These are phyloP conservation scores for Pascua guehoae DNA, from an alignment of 1,284 basidiomycete species.

Conservation along the genomic window DNA sequence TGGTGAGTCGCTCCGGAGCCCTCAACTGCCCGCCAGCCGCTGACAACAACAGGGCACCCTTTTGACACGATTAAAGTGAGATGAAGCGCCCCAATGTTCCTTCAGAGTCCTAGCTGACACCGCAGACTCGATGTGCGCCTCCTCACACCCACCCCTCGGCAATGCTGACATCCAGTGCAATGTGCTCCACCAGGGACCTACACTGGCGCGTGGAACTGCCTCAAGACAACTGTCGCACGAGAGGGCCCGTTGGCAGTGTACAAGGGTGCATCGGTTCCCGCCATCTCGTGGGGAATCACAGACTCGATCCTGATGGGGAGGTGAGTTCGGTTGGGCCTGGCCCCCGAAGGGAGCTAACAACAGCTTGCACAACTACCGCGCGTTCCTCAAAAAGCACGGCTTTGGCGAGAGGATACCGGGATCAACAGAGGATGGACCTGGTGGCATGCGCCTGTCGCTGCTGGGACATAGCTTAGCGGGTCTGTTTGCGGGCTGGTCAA, in stretches of 20 bases:
- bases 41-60: conserved; percentile 41
- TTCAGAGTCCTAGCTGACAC: conserved; percentile 7
- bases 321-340: conserved; percentile 18
- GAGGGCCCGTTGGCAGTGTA: conserved; percentile 46
- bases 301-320: conserved; percentile 50
- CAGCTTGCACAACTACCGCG: conserved; percentile 49
- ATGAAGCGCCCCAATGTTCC: not conserved
- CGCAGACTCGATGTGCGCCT: conserved; percentile 33
- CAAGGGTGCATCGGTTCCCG: conserved; percentile 48
- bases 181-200: conserved; percentile 45
- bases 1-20: conserved; percentile 1
- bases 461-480: conserved; percentile 46
- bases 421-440: conserved; percentile 1
- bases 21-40: not conserved
- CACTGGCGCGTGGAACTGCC: conserved; percentile 43
- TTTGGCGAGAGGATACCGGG: conserved; percentile 36
- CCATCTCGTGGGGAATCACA: conserved; percentile 48
- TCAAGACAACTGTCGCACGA: conserved; percentile 16
- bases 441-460: conserved; percentile 30
- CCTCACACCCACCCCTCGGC: not conserved
- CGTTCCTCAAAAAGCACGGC: conserved; percentile 35
- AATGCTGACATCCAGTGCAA: conserved; percentile 31
- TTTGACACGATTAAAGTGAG: conserved; percentile 47
- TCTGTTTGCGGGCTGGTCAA: conserved; percentile 47
- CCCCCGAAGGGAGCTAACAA: conserved; percentile 1